Conservation (phyloP, 1,139 yeast genomes). For the Hyphopichia khmerensis region DNA sequence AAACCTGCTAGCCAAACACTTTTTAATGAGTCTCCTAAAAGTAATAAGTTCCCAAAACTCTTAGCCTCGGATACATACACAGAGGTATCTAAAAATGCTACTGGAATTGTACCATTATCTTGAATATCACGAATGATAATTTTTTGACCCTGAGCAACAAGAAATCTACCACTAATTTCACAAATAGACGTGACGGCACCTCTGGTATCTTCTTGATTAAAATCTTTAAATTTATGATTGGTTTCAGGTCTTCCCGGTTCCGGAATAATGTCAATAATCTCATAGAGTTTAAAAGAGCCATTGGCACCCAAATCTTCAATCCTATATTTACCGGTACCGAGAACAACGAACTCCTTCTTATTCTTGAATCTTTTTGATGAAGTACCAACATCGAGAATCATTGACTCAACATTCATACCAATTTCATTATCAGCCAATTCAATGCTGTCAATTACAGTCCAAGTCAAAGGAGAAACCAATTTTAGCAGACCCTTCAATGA, state of each 20-base stretch:
- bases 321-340: conserved; percentile 76
- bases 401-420: conserved; percentile 56
- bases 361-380: conserved; percentile 51
- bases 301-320: conserved; percentile 82
- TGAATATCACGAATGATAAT: conserved; percentile 78
- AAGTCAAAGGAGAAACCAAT: conserved; percentile 69
- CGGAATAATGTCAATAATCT: conserved; percentile 82
- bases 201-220: conserved; percentile 73
- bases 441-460: conserved; percentile 74
- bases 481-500: conserved; percentile 62
- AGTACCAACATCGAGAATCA: conserved; percentile 54
- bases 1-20: conserved; percentile 85
- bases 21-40: conserved; percentile 79
- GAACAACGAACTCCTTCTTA: conserved; percentile 66
- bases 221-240: conserved; percentile 71
- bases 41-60: conserved; percentile 73
- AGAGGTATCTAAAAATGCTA: conserved; percentile 86
- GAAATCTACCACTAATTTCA: conserved; percentile 80
- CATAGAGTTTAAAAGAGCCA: conserved; percentile 76
- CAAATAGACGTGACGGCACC: conserved; percentile 84
- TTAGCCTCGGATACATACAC: conserved; percentile 79
- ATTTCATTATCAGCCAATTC: conserved; percentile 69
- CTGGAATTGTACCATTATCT: conserved; percentile 85
- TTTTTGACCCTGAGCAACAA: conserved; percentile 88
- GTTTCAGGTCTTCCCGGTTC: conserved; percentile 89